Base-by-base conservation (phyloP, 441 rosid species). In the Erysimum cheiri region DNA sequence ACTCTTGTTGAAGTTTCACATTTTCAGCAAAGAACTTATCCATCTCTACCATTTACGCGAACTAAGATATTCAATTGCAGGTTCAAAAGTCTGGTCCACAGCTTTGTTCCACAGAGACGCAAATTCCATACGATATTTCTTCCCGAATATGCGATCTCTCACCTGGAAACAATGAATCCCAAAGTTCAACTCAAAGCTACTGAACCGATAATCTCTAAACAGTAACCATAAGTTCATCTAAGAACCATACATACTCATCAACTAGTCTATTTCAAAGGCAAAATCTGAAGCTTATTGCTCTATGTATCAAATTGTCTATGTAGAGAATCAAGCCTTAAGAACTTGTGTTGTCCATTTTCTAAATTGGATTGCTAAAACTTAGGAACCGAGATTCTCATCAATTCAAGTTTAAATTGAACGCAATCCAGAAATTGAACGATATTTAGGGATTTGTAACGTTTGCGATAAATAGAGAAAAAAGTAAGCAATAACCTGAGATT, bases 61-160 rank as follows among this genome's bases (percentile, higher is more conserved):
- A 72, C 87, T 85, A 56, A 88, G 80, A 53, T 80, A 84, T 39
- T 82, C 83, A 67, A 95, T 82, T 9, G 85, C 68, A 57, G 93
- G 92, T 60, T 83, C 85, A 67, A 94, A 85, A 56, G 87, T 79
- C 82, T 81, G 82, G 61, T 95, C 98, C 67, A 95, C 96, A 56
- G 93, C 82, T 84, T 81, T 84, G 90, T 92, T 92, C 97, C 99
- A 89, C 72, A 79, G 15, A 48, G 80, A 84, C 40, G 86, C 89
- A 48, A 84, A 49, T 72, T 87, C 86, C 2, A 81, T 67, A 15
- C 84, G 85, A 35, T 80, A 85, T 48, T 84, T 78, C 79, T 80
- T 85, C 69, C 93, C 89, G 1, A 85, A 77, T 43, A 91, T 82
- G 5, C 84, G 72, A 55, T 90, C 92, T 73, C 64, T 80, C 75